Conservation (phyloP, 2,329 filamentous ascomycete species). For the Diaporthe vaccinii region DNA sequence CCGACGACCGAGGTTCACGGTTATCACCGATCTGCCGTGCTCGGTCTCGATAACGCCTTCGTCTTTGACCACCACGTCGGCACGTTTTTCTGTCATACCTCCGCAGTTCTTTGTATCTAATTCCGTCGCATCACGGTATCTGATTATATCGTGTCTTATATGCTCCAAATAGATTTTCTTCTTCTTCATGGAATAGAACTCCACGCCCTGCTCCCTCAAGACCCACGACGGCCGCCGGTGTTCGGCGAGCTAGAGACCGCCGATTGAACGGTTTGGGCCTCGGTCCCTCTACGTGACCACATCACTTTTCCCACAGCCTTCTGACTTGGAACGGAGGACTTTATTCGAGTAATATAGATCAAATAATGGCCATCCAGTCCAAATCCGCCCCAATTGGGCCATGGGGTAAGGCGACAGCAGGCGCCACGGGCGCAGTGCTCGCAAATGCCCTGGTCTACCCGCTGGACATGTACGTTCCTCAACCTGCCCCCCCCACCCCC, state of each 20-base stretch:
- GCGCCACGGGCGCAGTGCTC: slow-evolving; percentile 91
- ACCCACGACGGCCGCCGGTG: slow-evolving; percentile 38
- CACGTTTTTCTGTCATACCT: not conserved
- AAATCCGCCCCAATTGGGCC: slow-evolving; percentile 83
- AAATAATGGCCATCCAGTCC: slow-evolving; percentile 66
- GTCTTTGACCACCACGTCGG: slow-evolving; percentile 9
- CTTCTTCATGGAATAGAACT: slow-evolving; percentile 8
- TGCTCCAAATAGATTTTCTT: not conserved
- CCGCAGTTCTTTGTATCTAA: not conserved
- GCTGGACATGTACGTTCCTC: slow-evolving; percentile 82
- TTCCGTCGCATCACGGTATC: not conserved
- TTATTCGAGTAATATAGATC: slow-evolving; percentile 57
- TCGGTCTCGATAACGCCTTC: slow-evolving; percentile 23
- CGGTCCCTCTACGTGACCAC: slow-evolving; percentile 59
- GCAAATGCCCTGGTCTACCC: slow-evolving; percentile 97
- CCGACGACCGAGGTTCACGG: slow-evolving; percentile 37
- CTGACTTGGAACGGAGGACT: not conserved
- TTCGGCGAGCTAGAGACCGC: slow-evolving; percentile 34
- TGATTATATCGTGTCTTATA: not conserved
- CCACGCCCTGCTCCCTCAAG: not conserved
- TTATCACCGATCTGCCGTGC: slow-evolving; percentile 28
- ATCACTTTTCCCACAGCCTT: not conserved
- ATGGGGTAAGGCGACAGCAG: slow-evolving; percentile 93
- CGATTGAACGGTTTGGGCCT: slow-evolving; percentile 58
- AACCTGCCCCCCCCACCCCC: slow-evolving; percentile 41